These are phyloP conservation scores for Pleurotus platypus DNA, from an alignment of 768 basidiomycete species.

Conservation along the genomic window DNA sequence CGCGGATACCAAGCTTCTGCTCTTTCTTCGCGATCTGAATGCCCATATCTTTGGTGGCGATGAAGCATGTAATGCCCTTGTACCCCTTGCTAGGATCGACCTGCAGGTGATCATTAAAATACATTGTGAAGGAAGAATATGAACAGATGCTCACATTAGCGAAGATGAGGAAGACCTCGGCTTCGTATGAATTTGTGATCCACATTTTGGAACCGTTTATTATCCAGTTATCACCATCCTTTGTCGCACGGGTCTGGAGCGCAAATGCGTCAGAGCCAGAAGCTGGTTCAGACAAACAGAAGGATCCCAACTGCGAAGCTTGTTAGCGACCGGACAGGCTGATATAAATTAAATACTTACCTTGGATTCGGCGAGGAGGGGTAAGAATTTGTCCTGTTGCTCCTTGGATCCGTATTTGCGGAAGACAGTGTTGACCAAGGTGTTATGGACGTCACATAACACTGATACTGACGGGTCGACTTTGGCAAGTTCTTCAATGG, in stretches of 20 bases:
- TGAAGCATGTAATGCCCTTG: conserved; percentile 98
- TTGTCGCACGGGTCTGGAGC: conserved; percentile 87
- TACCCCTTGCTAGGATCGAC: conserved; percentile 90
- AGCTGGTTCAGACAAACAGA: conserved; percentile 89
- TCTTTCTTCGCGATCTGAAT: conserved; percentile 98
- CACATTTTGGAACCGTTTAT: conserved; percentile 99
- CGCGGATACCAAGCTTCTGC: conserved; percentile 95
- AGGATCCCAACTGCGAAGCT: conserved; percentile 76
- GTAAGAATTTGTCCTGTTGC: conserved; percentile 87
- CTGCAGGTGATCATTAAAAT: conserved; percentile 27
- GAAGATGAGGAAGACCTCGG: conserved; percentile 90
- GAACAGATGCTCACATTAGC: conserved; percentile 64
- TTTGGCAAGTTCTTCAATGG: conserved; percentile 95
- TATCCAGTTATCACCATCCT: conserved; percentile 81
- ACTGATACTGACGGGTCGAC: conserved; percentile 96
- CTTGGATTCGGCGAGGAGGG: conserved; percentile 73
- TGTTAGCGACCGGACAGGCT: neutral
- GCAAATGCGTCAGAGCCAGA: conserved; percentile 98
- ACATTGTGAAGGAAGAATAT: neutral
- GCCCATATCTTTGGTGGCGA: conserved; percentile 95
- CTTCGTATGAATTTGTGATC: conserved; percentile 95
- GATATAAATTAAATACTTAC: conserved; percentile 31
- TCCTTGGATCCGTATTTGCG: conserved; percentile 81
- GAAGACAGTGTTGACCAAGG: conserved; percentile 93
- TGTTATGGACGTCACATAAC: conserved; percentile 97